Percentiles rank a stretch among this genome's conserved stretches.
Evolutionary conservation across 1,284 basidiomycete genomes (phyloP).

Genomic region (Rhodotorula sp.): DNA sequence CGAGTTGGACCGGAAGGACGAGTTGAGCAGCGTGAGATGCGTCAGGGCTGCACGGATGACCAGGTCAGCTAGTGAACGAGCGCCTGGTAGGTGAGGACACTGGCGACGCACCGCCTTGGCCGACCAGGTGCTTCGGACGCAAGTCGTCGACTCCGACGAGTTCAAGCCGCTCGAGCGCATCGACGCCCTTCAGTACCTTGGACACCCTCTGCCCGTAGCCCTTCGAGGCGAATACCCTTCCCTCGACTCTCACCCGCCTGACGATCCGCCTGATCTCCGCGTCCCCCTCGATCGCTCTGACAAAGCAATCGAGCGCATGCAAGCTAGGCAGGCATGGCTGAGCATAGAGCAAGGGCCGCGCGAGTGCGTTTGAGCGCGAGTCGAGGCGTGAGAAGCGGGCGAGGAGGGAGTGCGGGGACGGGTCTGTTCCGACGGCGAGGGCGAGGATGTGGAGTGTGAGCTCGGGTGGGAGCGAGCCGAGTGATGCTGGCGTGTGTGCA

Average conservation of each 20-base stretch:
- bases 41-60: background rate
- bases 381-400: constrained; percentile 12
- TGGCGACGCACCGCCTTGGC: constrained; percentile 1
- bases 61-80: background rate
- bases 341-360: constrained; percentile 4
- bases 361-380: background rate
- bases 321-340: constrained; percentile 7
- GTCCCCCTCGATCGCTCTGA: background rate
- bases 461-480: constrained; percentile 16
- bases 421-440: background rate
- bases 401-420: background rate
- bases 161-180: constrained; percentile 6
- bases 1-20: constrained; percentile 28
- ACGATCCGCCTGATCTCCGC: background rate
- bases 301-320: constrained; percentile 8
- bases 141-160: constrained; percentile 30
- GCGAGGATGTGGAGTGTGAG: constrained; percentile 19
- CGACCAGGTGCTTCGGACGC: constrained; percentile 21
- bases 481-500: background rate
- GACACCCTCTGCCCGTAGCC: constrained; percentile 22
- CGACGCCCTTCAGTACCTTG: background rate
- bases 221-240: constrained; percentile 13
- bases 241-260: constrained; percentile 4
- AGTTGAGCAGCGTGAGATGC: constrained; percentile 18
- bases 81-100: background rate